Conservation (phyloP, 2,329 filamentous ascomycete genomes). For the Talaromyces amestolkiae region DNA sequence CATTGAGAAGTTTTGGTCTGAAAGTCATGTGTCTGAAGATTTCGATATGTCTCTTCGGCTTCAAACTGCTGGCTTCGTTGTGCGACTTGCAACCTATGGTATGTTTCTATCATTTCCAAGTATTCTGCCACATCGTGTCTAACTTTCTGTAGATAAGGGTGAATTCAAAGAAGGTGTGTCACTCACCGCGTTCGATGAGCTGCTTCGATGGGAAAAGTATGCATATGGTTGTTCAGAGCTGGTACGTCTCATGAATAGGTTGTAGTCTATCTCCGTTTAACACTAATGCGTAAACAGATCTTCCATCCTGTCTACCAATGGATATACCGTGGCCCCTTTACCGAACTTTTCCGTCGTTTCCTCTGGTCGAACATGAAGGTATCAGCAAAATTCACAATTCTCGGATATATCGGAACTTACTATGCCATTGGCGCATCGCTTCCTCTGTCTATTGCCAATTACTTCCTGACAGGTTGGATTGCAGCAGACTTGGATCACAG, state of each 20-base stretch:
- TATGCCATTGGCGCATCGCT: constrained; percentile 68
- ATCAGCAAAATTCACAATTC: constrained; percentile 68
- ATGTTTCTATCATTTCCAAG: neutral
- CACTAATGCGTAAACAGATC: constrained; percentile 34
- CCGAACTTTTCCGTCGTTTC: constrained; percentile 74
- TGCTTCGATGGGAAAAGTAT: constrained; percentile 23
- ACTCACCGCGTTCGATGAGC: constrained; percentile 77
- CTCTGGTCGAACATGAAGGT: constrained; percentile 61
- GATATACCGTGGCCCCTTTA: constrained; percentile 74
- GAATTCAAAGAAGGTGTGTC: constrained; percentile 80
- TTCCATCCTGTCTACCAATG: constrained; percentile 76
- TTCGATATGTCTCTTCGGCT: constrained; percentile 73
- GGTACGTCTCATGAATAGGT: constrained; percentile 22
- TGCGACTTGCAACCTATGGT: constrained; percentile 65
- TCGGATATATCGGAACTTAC: constrained; percentile 70
- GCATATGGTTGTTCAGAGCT: constrained; percentile 82
- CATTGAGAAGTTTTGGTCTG: constrained; percentile 72
- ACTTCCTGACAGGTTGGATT: constrained; percentile 70
- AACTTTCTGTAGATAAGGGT: constrained; percentile 49
- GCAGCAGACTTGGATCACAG: constrained; percentile 65
- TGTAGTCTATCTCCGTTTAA: neutral
- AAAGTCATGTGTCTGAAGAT: constrained; percentile 72
- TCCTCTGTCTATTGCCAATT: constrained; percentile 65
- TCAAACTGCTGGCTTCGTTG: constrained; percentile 65
- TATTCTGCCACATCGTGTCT: neutral